Conservation (phyloP, 208 protist genomes). For the Zelonia costaricensis region DNA sequence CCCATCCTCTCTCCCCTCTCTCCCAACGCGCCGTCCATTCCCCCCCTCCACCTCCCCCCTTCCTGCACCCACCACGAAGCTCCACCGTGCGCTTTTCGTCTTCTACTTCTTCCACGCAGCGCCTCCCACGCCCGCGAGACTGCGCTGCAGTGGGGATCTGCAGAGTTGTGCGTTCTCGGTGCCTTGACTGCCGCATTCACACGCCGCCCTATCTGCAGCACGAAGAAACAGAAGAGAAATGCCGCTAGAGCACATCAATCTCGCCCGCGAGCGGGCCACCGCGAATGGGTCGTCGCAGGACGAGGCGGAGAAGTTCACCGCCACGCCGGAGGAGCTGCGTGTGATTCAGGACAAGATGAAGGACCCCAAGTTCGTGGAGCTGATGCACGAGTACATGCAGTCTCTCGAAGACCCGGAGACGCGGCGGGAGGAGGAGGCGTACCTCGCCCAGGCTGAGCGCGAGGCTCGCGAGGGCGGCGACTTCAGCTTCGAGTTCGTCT, state of each 20-base stretch:
- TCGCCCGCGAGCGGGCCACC: constrained; percentile 20
- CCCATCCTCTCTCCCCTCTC: too few species aligned
- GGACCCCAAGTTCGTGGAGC: constrained; percentile 86
- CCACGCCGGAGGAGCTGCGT: constrained; percentile 76
- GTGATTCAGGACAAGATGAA: constrained; percentile 87
- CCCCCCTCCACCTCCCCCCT: too few species aligned
- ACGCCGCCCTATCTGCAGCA: too few species aligned
- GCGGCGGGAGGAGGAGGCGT: constrained; percentile 87
- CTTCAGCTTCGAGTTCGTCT: constrained; percentile 92
- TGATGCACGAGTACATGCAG: constrained; percentile 90
- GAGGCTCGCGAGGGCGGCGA: constrained; percentile 85
- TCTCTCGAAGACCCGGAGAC: constrained; percentile 86
- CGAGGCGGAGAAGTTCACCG: constrained; percentile 39
- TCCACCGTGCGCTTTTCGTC: too few species aligned
- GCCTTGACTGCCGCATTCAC: not conserved
- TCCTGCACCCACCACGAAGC: too few species aligned
- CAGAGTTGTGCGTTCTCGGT: not conserved
- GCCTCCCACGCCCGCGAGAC: too few species aligned
- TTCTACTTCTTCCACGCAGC: too few species aligned
- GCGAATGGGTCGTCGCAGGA: not conserved
- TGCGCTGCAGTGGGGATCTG: too few species aligned
- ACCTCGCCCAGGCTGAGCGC: constrained; percentile 84
- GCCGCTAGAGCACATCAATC: constrained; percentile 73
- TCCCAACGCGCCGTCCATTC: too few species aligned
- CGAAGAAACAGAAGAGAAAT: too few species aligned